These are phyloP conservation scores for Gymnopilus dilepis DNA, from an alignment of 768 basidiomycete species.

Conservation along the genomic window DNA sequence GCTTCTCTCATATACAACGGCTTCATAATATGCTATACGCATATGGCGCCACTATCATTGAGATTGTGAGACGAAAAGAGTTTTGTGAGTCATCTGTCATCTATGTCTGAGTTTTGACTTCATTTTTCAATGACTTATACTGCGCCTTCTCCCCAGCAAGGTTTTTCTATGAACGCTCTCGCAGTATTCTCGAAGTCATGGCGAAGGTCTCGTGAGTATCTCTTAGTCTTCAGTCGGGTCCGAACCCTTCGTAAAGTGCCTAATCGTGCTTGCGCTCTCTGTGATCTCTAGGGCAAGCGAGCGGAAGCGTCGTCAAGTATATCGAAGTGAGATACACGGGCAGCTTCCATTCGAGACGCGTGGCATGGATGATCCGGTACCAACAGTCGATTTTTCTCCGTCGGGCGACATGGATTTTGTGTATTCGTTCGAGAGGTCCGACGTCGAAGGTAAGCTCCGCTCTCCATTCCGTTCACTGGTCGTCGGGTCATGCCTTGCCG, in stretches of 20 bases:
- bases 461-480: conserved; percentile 4
- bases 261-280: conserved; percentile 7
- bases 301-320: conserved; percentile 82
- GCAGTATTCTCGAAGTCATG: conserved; percentile 85
- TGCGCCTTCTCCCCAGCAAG: conserved; percentile 52
- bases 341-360: conserved; percentile 86
- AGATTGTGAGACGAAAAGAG: conserved; percentile 89
- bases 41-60: conserved; percentile 89
- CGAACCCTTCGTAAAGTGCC: background rate
- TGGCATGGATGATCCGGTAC: conserved; percentile 83
- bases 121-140: background rate
- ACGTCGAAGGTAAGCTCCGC: conserved; percentile 69
- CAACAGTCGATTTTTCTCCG: conserved; percentile 80
- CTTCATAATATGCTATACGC: conserved; percentile 91
- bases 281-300: conserved; percentile 65
- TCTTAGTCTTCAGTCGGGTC: conserved; percentile 1
- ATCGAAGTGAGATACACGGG: conserved; percentile 82
- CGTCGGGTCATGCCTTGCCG: conserved; percentile 17
- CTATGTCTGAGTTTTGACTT: background rate
- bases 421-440: conserved; percentile 71
- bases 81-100: conserved; percentile 60
- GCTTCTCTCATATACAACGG: conserved; percentile 90
- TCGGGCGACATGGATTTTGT: conserved; percentile 63
- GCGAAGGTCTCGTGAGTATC: conserved; percentile 81
- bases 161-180: conserved; percentile 83